Evolutionary conservation across 495 filamentous ascomycete genomes (phyloP), one percentile per base, ranked within the genome.

Genomic region (Podospora bellae-mahoneyi): DNA sequence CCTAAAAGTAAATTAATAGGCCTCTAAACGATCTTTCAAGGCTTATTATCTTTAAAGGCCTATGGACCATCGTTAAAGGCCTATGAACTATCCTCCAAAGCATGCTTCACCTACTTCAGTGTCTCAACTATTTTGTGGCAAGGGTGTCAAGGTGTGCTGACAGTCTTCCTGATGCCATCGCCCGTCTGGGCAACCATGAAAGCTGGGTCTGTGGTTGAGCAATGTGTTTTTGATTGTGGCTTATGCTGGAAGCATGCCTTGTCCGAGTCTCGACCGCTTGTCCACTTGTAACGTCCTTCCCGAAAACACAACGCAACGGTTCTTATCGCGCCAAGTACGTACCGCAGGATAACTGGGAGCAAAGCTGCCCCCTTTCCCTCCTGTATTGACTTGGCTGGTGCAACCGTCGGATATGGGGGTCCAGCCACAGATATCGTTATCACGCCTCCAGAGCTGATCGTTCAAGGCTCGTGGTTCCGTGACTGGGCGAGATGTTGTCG

Each of bases 151-250:
- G 34, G 34, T 48, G 39, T 48, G 39, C 39, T 48, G 39, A 48
- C 39, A 13, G n/a, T 58, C 55, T 58, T 58, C 55, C 18, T 20
- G 44, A 54, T 48, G 44, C 53, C 28, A 60, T 54, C 61, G 28
- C n/a, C 53, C 19, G 15, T 19, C 62, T 23, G 18, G 39, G 2
- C 28, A 56, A 53, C 62, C 67, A 65, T 60, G 30, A 27, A 64
- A 56, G 56, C 10, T 34, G 56, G 23, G 18, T 60, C 26, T 19
- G 23, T 62, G 65, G 61, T 64, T 34, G 60, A 61, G 27, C 30
- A 58, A 58, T 55, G 15, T 55, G 6, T 54, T 60, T 2, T 26
- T n/a, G 7, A 65, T 65, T 34, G 60, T 65, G 57, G 39, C 65
- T 30, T 27, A 28, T 64, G 62, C 60, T 68, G n/a, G 4, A 23